Base-by-base conservation (phyloP, 176 grass and related monocot genomes). In the Dactylis glomerata region DNA sequence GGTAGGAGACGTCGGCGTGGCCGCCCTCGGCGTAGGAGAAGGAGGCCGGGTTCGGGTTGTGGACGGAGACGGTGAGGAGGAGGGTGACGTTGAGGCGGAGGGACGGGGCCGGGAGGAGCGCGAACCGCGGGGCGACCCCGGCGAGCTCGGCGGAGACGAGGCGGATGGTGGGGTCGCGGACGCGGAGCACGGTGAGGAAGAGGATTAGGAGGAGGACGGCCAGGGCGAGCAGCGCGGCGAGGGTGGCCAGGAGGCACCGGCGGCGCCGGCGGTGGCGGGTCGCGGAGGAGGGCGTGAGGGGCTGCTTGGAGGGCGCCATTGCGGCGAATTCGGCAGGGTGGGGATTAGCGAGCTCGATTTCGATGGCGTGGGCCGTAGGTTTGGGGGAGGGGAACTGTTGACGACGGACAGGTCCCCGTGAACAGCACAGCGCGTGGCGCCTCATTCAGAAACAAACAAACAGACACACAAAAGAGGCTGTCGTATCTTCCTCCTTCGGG, bases 31-130 rank as follows among this genome's bases (percentile, higher is more conserved):
- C 22, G 65, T 90, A 59, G 37, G 86, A 6, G 91, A 97, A 97
- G 77, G 84, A 68, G 10, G 91, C 91, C 76, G 75, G 85, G 73
- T 97, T 97, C 46, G 89, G 94, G 89, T 97, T 97, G 73, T 84
- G 54, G n/a, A 97, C 85, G 20, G 52, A 58, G 11, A 89, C 89
- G 2, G 67, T 49, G 69, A 96, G 63, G 73, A 91, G 73, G 14
- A 96, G 78, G 8, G 91, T 96, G 65, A 91, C 65, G 84, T 96
- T 93, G 59, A 93, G 75, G 42, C 80, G 22, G 46, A 95, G 1
- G 3, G 69, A 76, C 7, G 44, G 0, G 8, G 71, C 5, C 2
- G 88, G 90, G 36, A 88, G 41, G 44, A 75, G 72, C 72, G 85
- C 46, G 42, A 95, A 26, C 23, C 68, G 82, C 1, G 92, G 95